Evolutionary conservation across 2,329 filamentous ascomycete species (phyloP).

Genomic region (Didymellaceae sp.): DNA sequence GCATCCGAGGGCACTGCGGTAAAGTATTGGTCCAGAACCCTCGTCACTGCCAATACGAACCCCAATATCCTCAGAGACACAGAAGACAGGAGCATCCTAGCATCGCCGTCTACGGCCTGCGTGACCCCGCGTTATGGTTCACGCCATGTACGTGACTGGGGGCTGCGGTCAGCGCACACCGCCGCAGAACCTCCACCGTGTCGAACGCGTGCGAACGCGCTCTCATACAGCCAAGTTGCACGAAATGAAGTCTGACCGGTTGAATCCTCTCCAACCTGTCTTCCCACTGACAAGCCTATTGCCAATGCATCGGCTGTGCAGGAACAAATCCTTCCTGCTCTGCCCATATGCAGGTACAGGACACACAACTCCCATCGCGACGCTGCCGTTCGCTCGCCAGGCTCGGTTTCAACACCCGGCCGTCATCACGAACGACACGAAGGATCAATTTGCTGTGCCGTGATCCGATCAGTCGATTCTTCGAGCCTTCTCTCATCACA

Average conservation of each 20-base stretch:
- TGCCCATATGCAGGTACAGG: constrained; percentile 12
- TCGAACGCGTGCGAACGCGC: neutral
- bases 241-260: constrained; percentile 8
- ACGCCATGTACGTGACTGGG: too few species aligned
- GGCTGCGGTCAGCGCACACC: constrained; percentile 8
- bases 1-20: neutral
- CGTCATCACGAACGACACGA: neutral
- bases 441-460: neutral
- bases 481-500: neutral
- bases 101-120: neutral
- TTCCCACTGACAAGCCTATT: neutral
- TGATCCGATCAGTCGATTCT: neutral
- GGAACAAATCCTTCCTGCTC: neutral
- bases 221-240: neutral
- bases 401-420: constrained; percentile 1
- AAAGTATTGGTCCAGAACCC: constrained; percentile 7
- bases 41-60: constrained; percentile 11
- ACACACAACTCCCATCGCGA: neutral
- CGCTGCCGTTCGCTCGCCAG: neutral
- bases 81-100: neutral
- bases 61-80: constrained; percentile 13
- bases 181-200: constrained; percentile 1
- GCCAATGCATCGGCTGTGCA: constrained; percentile 10
- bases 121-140: neutral
- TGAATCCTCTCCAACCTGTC: constrained; percentile 1